Conservation (phyloP, 2,329 filamentous ascomycete species). For the Trichoderma afroharzianum region DNA sequence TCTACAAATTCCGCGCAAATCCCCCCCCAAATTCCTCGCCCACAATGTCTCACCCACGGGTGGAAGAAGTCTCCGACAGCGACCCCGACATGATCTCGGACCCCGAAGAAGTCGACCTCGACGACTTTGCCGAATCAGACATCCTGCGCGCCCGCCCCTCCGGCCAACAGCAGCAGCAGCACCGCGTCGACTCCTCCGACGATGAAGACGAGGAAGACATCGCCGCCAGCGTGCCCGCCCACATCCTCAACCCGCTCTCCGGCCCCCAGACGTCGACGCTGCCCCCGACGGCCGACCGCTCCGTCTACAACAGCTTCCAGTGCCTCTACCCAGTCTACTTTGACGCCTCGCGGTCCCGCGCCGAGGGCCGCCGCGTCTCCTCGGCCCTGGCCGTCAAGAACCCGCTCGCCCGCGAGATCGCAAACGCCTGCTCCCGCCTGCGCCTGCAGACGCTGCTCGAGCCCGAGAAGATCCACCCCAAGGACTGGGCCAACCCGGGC, state of each 20-base stretch:
- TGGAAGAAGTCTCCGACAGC: slow-evolving; percentile 89
- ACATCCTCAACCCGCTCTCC: slow-evolving; percentile 27
- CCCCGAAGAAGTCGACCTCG: slow-evolving; percentile 81
- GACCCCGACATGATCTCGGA: slow-evolving; percentile 65
- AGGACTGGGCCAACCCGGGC: slow-evolving; percentile 97
- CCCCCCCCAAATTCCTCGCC: neutral
- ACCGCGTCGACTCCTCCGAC: slow-evolving; percentile 24
- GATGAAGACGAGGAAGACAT: slow-evolving; percentile 22
- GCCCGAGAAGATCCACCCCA: slow-evolving; percentile 86
- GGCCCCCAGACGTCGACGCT: slow-evolving; percentile 30
- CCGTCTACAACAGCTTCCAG: slow-evolving; percentile 70
- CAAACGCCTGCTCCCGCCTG: slow-evolving; percentile 74
- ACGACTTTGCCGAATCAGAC: slow-evolving; percentile 57
- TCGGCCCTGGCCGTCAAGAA: slow-evolving; percentile 70
- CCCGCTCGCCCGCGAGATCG: slow-evolving; percentile 85
- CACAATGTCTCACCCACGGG: slow-evolving; percentile 76
- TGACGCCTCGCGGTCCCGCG: slow-evolving; percentile 68
- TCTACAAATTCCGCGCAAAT: neutral
- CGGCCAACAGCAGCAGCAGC: slow-evolving; percentile 21
- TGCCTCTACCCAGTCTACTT: slow-evolving; percentile 97
- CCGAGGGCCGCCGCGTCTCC: slow-evolving; percentile 77
- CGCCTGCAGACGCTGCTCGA: slow-evolving; percentile 76
- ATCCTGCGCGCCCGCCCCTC: slow-evolving; percentile 47
- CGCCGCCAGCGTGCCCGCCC: slow-evolving; percentile 19
- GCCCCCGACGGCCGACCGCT: slow-evolving; percentile 43